phyloP scores from a whole-genome alignment of 208 protist genomes.

The Wallacemonas sp. region DNA sequence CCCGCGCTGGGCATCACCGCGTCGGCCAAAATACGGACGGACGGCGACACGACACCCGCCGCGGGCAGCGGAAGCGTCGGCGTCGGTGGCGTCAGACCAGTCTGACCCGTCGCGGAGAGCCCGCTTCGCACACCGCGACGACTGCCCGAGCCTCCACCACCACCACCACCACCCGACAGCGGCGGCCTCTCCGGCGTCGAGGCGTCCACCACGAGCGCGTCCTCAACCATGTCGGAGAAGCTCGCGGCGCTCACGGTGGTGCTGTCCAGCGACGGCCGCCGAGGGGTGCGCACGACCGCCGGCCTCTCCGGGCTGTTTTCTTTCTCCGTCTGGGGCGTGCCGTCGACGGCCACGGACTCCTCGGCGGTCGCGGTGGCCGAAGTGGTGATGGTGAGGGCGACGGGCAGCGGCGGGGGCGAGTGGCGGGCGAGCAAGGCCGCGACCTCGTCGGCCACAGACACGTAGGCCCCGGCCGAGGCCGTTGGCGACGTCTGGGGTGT shows the following conservation, averaged over 20 bases:
- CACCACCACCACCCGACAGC: not conserved
- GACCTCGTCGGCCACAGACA: slow-evolving; percentile 5
- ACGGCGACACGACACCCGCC: not conserved
- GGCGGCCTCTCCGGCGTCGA: no score
- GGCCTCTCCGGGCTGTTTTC: not conserved
- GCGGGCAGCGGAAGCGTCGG: no score
- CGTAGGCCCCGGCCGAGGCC: not conserved
- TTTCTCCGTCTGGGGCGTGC: no score
- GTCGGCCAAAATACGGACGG: slow-evolving; percentile 1
- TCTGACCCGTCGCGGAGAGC: no score
- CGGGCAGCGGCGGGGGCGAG: not conserved
- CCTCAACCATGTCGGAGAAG: not conserved
- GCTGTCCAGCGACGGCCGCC: slow-evolving; percentile 14
- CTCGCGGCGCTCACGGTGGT: not conserved
- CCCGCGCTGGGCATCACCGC: slow-evolving; percentile 4
- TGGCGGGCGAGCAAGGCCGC: not conserved
- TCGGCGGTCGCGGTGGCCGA: no score
- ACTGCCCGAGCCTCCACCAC: not conserved
- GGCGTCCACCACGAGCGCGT: slow-evolving; percentile 2
- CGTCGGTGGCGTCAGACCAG: no score
- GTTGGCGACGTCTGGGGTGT: no score
- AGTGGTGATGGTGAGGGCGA: not conserved
- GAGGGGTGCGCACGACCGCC: not conserved
- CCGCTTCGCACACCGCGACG: not conserved
- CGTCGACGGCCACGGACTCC: no score